Base-by-base conservation (phyloP, 2,329 filamentous ascomycete genomes). In the Colletotrichum scovillei region DNA sequence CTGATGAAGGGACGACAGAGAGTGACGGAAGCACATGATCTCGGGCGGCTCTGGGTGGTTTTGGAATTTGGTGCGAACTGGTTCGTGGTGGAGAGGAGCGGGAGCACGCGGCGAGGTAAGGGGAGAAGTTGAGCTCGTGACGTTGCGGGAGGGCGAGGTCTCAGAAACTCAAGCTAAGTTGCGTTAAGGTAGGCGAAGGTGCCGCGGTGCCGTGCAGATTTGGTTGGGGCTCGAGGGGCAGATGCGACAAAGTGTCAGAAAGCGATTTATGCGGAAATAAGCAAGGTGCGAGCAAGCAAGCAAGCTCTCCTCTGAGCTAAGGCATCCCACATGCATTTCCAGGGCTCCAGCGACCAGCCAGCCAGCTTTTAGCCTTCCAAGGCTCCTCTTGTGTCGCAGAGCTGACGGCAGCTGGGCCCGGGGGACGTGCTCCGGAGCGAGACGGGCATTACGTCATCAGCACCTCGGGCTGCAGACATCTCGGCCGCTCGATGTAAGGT, bases 11-110 rank as follows among this genome's bases (percentile, higher is more conserved):
- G 22, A 46, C 28, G 52, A 19, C 32, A 52, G 53, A 63, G n/a
- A 49, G 38, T 74, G 69, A 68, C 28, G 46, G 58, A 72, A 55
- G 58, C 72, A 74, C 72, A 74, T 74, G 72, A 60, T 74, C 57
- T 68, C 28, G 72, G 42, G 53, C 49, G 69, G 38, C 30, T 73
- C 38, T 59, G 38, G 52, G 55, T 65, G 24, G 57, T 53, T 35
- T 55, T 42, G 42, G 19, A 59, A 58, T 19, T 30, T 28, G 32
- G 26, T n/a, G 57, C 26, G 22, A 35, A 28, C 38, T 28, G 32
- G 42, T 38, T 72, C 24, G 52, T 58, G n/a, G 62, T 55, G 57
- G 42, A 32, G 60, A 12, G 46, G 30, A 68, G 57, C 52, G 53
- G 56, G 67, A 72, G 72, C 68, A 74, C 72, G 72, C 63, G 72